These are phyloP conservation scores for Vigna reflexopilosa DNA, from an alignment of 306 rosid genomes.

Conservation along the genomic window DNA sequence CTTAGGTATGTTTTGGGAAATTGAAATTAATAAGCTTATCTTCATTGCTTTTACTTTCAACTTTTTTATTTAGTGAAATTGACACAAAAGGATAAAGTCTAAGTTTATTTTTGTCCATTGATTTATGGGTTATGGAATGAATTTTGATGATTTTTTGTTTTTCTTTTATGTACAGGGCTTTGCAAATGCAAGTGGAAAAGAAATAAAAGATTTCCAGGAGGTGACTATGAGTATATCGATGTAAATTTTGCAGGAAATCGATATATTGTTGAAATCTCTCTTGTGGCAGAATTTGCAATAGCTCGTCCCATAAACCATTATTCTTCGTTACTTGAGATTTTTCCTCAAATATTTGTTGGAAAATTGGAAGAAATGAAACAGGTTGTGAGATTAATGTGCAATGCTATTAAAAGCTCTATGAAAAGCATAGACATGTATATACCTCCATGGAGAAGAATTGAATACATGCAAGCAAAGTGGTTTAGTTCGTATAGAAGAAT, in stretches of 20 bases:
- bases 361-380: not conserved
- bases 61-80: too few species aligned
- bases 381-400: slow-evolving; percentile 9
- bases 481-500: not conserved
- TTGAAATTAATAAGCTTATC: too few species aligned
- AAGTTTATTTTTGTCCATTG: too few species aligned
- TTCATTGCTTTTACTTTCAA: too few species aligned
- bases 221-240: not conserved
- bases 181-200: slow-evolving; percentile 4
- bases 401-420: not conserved
- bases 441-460: slow-evolving; percentile 10
- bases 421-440: not conserved
- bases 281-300: not conserved
- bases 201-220: not conserved
- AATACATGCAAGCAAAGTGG: slow-evolving; percentile 16
- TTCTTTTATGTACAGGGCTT: not conserved
- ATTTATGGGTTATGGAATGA: too few species aligned
- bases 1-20: too few species aligned
- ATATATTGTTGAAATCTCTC: not conserved
- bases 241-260: slow-evolving; percentile 5
- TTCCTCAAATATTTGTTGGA: slow-evolving; percentile 1
- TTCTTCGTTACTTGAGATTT: not conserved
- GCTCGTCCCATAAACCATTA: not conserved
- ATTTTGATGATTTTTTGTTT: not conserved
- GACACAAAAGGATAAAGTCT: too few species aligned